Percentiles rank a stretch among this genome's conserved stretches.
Evolutionary conservation across 1,284 basidiomycete species (phyloP).

Genomic region (Ceratobasidium sp.): DNA sequence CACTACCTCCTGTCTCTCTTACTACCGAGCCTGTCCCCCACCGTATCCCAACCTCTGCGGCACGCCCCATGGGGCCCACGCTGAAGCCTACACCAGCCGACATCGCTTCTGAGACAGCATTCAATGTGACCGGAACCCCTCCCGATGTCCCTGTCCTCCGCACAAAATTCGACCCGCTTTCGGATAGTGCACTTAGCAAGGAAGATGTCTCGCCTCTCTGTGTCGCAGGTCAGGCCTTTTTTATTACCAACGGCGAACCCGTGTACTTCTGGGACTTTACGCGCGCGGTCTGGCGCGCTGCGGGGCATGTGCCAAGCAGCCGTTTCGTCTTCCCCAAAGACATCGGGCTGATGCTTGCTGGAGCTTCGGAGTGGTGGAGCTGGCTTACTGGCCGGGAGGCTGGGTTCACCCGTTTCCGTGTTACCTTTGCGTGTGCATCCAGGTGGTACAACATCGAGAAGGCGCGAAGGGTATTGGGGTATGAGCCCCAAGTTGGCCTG

Average conservation of each 20-base stretch:
- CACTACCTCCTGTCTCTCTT: slow-evolving; percentile 73
- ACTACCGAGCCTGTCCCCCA: slow-evolving; percentile 67
- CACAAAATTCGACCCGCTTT: slow-evolving; percentile 80
- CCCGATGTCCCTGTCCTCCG: slow-evolving; percentile 73
- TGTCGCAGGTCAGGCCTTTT: slow-evolving; percentile 95
- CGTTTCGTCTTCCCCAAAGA: slow-evolving; percentile 71
- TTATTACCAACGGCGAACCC: slow-evolving; percentile 98
- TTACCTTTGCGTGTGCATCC: slow-evolving; percentile 78
- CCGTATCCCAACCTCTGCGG: slow-evolving; percentile 80
- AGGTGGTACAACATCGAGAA: slow-evolving; percentile 98
- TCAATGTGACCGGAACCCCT: slow-evolving; percentile 66
- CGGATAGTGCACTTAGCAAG: slow-evolving; percentile 67
- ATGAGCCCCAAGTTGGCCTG: slow-evolving; percentile 91
- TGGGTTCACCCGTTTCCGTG: slow-evolving; percentile 91
- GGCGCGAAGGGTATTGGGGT: slow-evolving; percentile 90
- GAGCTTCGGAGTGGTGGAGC: slow-evolving; percentile 79
- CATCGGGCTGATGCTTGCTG: slow-evolving; percentile 79
- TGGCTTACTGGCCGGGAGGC: slow-evolving; percentile 81
- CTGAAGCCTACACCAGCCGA: slow-evolving; percentile 68
- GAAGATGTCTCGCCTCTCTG: slow-evolving; percentile 68
- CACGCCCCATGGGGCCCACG: slow-evolving; percentile 85
- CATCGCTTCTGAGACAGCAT: slow-evolving; percentile 71
- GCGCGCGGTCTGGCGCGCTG: slow-evolving; percentile 84
- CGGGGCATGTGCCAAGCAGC: slow-evolving; percentile 71
- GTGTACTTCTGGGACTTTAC: slow-evolving; percentile 97